Conservation (phyloP, 805 yeast species). For the Ogataea nitratoaversa region DNA sequence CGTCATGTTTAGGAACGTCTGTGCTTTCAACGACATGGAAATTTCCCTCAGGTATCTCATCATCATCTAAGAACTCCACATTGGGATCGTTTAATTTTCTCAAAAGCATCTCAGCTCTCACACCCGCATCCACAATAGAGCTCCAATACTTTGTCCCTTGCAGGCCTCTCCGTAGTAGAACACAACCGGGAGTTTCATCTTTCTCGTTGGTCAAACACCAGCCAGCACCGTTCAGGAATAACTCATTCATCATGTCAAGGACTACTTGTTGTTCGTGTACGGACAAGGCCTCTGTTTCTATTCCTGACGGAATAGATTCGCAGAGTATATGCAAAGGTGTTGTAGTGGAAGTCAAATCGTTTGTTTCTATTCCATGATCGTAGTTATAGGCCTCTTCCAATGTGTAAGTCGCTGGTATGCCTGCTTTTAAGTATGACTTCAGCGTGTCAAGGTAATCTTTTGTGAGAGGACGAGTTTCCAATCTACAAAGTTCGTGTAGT, state of each 20-base stretch:
- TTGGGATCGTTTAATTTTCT: constrained; percentile 63
- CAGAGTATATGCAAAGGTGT: constrained; percentile 76
- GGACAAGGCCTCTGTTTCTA: constrained; percentile 10
- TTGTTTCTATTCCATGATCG: constrained; percentile 36
- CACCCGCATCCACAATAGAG: constrained; percentile 77
- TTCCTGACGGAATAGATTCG: constrained; percentile 43
- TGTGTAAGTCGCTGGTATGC: constrained; percentile 82
- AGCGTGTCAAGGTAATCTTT: constrained; percentile 42
- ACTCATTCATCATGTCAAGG: constrained; percentile 50
- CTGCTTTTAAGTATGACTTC: constrained; percentile 46
- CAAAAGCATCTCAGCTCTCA: constrained; percentile 78
- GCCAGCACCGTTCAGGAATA: constrained; percentile 86
- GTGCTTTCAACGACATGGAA: constrained; percentile 18
- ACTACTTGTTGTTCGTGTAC: constrained; percentile 43
- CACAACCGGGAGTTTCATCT: constrained; percentile 81
- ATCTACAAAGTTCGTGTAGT: constrained; percentile 59
- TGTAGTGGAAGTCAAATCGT: constrained; percentile 45
- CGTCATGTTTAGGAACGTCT: constrained; percentile 9
- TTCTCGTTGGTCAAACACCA: constrained; percentile 78
- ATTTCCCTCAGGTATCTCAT: constrained; percentile 17
- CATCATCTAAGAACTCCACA: constrained; percentile 55
- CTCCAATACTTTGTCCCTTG: constrained; percentile 37
- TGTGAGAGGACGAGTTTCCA: constrained; percentile 48
- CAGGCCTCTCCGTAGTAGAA: constrained; percentile 52
- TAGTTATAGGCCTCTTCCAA: constrained; percentile 67